Conservation (phyloP, 2,329 filamentous ascomycete genomes). For the Verticillium klebahnii region DNA sequence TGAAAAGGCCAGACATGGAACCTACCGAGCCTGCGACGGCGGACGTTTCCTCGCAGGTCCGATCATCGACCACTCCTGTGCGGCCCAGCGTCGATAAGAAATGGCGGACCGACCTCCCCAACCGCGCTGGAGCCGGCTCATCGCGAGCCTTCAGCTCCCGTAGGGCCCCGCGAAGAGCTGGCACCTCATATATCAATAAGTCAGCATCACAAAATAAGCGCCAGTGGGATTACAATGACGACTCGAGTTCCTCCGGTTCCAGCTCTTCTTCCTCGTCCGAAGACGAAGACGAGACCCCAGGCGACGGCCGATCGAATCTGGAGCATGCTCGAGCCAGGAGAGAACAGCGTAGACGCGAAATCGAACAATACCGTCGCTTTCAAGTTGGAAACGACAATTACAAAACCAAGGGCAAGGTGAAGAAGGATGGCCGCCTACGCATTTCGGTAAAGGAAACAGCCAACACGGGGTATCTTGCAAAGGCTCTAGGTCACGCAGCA, state of each 20-base stretch:
- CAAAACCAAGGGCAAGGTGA: slow-evolving; percentile 60
- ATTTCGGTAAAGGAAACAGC: slow-evolving; percentile 69
- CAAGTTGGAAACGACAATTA: slow-evolving; percentile 60
- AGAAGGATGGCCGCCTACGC: slow-evolving; percentile 64
- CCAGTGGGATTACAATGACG: slow-evolving; percentile 9
- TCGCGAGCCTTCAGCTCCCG: slow-evolving; percentile 12
- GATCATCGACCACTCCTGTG: neutral
- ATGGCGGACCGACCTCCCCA: slow-evolving; percentile 16
- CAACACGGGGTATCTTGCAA: slow-evolving; percentile 67
- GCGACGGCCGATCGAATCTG: slow-evolving; percentile 1
- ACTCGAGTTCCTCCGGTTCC: slow-evolving; percentile 12
- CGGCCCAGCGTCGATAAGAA: slow-evolving; percentile 15
- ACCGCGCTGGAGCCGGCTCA: neutral
- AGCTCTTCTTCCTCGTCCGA: slow-evolving; percentile 17
- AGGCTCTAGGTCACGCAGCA: slow-evolving; percentile 63
- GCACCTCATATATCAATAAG: slow-evolving; percentile 23
- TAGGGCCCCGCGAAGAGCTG: slow-evolving; percentile 15
- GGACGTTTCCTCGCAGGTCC: neutral
- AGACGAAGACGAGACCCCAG: slow-evolving; percentile 11
- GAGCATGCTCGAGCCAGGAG: slow-evolving; percentile 1
- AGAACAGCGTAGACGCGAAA: slow-evolving; percentile 6
- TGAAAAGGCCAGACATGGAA: neutral
- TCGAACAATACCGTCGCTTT: slow-evolving; percentile 46
- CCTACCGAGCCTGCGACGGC: neutral
- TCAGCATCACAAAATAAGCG: slow-evolving; percentile 15